Evolutionary conservation across 352 stramenopile species (phyloP).

Genomic region (Globisporangium apiculatum): DNA sequence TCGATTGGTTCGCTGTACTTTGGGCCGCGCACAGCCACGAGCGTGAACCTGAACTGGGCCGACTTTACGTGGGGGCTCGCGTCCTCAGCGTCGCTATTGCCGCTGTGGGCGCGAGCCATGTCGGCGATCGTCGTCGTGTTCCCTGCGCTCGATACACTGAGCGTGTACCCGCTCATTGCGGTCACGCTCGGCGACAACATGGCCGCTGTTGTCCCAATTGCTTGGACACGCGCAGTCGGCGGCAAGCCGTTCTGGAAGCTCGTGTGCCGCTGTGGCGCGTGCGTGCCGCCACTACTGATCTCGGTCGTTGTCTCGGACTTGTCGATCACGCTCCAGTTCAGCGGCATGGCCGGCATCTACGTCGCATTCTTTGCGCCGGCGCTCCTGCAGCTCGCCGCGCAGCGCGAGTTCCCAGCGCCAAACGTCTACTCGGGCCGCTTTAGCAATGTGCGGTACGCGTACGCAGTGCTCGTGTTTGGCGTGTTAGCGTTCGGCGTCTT

Average conservation of each 20-base stretch:
- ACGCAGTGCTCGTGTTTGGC: conserved; percentile 60
- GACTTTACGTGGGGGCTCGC: conserved; percentile 82
- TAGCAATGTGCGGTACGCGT: conserved; percentile 44
- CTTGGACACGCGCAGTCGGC: conserved; percentile 25
- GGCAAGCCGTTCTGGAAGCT: conserved; percentile 54
- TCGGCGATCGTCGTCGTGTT: conserved; percentile 86
- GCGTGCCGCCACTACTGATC: conserved; percentile 69
- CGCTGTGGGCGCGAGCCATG: conserved; percentile 51
- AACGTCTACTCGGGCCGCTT: conserved; percentile 70
- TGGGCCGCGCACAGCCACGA: conserved; percentile 64
- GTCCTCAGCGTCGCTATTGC: conserved; percentile 29
- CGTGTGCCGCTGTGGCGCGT: conserved; percentile 69
- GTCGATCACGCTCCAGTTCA: conserved; percentile 83
- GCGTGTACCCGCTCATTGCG: conserved; percentile 89
- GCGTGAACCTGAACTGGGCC: conserved; percentile 90
- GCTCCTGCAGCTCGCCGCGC: conserved; percentile 53
- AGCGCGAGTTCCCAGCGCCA: conserved; percentile 30
- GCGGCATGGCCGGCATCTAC: conserved; percentile 69
- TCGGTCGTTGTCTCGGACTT: conserved; percentile 82
- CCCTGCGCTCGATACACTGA: conserved; percentile 85
- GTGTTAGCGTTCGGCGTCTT: conserved; percentile 49
- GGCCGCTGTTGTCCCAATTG: conserved; percentile 42
- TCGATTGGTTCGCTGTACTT: conserved; percentile 82
- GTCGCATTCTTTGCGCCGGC: conserved; percentile 77
- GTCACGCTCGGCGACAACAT: conserved; percentile 91